Evolutionary conservation across 192 early-diverging fungal genomes (phyloP).

Genomic region (Rhizophagus sp.): DNA sequence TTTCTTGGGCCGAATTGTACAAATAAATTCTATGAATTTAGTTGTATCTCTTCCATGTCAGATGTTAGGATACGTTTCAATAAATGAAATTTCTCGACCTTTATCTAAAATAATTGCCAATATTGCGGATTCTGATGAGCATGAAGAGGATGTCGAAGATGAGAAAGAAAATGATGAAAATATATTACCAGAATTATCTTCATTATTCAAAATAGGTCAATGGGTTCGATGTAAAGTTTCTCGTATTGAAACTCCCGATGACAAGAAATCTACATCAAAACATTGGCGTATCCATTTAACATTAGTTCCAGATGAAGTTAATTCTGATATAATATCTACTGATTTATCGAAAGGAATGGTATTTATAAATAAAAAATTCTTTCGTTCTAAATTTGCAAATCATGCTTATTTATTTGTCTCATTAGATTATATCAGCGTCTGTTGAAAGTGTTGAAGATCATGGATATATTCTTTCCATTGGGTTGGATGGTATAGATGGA

Average conservation of each 20-base stretch:
- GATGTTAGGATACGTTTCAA: conserved; percentile 78
- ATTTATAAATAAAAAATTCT: conserved; percentile 1
- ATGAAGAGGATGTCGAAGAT: conserved; percentile 57
- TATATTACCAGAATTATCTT: conserved; percentile 65
- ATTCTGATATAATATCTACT: conserved; percentile 60
- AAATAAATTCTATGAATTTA: conserved; percentile 79
- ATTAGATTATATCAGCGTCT: conserved; percentile 60
- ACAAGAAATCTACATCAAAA: conserved; percentile 25
- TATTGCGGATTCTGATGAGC: conserved; percentile 51
- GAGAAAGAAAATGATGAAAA: conserved; percentile 42
- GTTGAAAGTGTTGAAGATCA: conserved; percentile 90
- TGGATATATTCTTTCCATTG: conserved; percentile 82
- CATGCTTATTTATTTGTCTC: background rate
- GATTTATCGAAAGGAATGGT: conserved; percentile 76
- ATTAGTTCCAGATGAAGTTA: conserved; percentile 77
- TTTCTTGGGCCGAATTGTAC: conserved; percentile 75
- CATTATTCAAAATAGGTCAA: conserved; percentile 82
- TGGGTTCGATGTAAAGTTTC: conserved; percentile 74
- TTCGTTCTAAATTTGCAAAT: background rate
- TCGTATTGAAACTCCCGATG: conserved; percentile 46
- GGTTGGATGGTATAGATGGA: conserved; percentile 65
- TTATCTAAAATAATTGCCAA: conserved; percentile 72
- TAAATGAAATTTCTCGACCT: conserved; percentile 82
- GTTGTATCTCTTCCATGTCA: conserved; percentile 84
- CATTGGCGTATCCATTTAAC: conserved; percentile 72